Percentiles rank a stretch among this genome's conserved stretches.
These are phyloP conservation scores for Gaultheria prostrata DNA, from an alignment of 148 eudicot species.

Conservation along the genomic window DNA sequence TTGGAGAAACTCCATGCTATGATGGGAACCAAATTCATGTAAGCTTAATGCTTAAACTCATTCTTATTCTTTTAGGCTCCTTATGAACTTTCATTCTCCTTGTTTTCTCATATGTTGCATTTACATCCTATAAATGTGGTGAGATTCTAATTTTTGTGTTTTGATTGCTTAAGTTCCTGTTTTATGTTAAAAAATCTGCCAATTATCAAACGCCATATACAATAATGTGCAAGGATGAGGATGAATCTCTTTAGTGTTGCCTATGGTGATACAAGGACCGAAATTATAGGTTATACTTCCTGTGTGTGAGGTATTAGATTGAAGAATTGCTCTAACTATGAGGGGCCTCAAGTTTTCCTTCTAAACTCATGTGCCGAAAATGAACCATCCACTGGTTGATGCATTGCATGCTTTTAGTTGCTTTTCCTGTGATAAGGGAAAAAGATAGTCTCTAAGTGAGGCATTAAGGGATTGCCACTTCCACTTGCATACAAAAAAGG, in stretches of 20 bases:
- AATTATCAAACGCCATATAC: background rate
- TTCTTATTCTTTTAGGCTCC: background rate
- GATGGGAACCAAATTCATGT: conserved; percentile 95
- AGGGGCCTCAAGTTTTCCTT: background rate
- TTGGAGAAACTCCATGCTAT: conserved; percentile 71
- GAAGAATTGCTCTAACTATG: background rate
- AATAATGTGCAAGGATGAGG: background rate
- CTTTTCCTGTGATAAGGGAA: background rate
- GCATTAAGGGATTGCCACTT: background rate
- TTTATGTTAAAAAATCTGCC: background rate
- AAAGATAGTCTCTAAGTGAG: background rate
- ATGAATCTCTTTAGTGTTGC: background rate
- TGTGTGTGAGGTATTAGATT: background rate
- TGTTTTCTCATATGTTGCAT: background rate
- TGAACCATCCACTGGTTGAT: background rate
- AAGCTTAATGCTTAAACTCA: conserved; percentile 5
- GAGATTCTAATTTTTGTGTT: background rate
- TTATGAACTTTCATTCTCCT: background rate
- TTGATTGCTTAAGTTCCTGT: background rate
- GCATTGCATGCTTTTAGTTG: conserved; percentile 1
- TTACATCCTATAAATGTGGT: background rate
- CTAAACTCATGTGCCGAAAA: background rate
- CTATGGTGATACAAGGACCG: background rate
- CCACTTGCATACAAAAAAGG: background rate
- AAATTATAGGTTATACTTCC: background rate